These are phyloP conservation scores for Catharanthus roseus DNA, from an alignment of 257 asterid genomes.

Conservation along the genomic window DNA sequence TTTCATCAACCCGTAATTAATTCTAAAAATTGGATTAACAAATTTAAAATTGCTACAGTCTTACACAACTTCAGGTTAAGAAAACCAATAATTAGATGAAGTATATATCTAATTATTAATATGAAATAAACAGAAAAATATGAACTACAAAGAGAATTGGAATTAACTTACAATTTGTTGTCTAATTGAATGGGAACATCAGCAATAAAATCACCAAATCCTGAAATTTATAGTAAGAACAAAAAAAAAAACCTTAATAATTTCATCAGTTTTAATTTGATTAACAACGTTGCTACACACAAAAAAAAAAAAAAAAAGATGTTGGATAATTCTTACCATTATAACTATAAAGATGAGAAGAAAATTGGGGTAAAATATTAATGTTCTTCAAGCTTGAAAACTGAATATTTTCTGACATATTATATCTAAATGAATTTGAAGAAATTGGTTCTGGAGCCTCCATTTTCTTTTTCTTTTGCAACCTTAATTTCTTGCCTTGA, in stretches of 20 bases:
- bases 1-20: too few species aligned
- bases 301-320: too few species aligned
- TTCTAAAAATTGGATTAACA: too few species aligned
- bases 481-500: too few species aligned
- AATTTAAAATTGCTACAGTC: too few species aligned
- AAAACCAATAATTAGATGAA: too few species aligned
- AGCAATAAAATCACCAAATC: constrained; percentile 4
- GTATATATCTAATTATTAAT: too few species aligned
- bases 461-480: background rate
- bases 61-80: too few species aligned
- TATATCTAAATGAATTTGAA: constrained; percentile 3
- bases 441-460: constrained; percentile 16
- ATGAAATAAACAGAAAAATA: too few species aligned
- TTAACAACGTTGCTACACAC: background rate
- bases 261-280: background rate
- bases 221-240: constrained; percentile 5
- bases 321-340: constrained; percentile 8
- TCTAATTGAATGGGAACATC: constrained; percentile 9
- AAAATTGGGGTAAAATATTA: constrained; percentile 6
- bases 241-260: background rate
- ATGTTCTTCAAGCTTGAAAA: constrained; percentile 9
- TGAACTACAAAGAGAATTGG: too few species aligned
- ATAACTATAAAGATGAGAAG: constrained; percentile 9
- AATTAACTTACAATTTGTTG: constrained; percentile 6
- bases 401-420: constrained; percentile 15